Base-by-base conservation (phyloP, 164 flowering plant species). In the Platanus orientalis region DNA sequence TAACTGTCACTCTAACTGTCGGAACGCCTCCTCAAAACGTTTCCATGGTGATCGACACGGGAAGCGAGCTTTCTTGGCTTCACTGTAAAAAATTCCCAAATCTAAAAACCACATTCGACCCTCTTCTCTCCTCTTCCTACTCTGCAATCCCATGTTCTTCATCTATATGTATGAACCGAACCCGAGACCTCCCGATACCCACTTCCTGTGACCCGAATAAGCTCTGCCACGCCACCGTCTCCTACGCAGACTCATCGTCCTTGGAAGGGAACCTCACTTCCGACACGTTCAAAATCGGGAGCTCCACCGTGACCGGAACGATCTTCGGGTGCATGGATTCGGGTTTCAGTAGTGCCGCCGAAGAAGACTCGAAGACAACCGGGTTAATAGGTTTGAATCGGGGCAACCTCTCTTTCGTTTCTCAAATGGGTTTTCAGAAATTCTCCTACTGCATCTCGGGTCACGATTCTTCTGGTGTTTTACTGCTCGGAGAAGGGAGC, bases 11-110 rank as follows among this genome's bases (percentile, higher is more conserved):
- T 0, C 75, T 91, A 49, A 42, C 84, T 5, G 85, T 85, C 1
- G 97, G 97, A 3, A 72, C 92, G 7, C 97, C 97, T 0, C 89
- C 97, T 0, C 94, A 85, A 56, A 66, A 61, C 26, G 85, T 87
- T 7, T 70, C 92, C 52, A 78, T 91, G 90, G 94, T 91, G 1
- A 69, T 91, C 27, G 97, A 91, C 76, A 91, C 97, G 0, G 97
- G 97, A 21, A 91, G 97, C 62, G 94, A 89, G 67, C 92, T 91
- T 56, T 80, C 94, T 0, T 91, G 90, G 90, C 77, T 91, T 16
- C 87, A 76, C 65, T 85, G 96, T 64, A 81, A 75, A 2, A 79
- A 78, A 62, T 27, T 69, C 49, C 75, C 73, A 12, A 54, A 26
- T 45, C 23, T 67, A 0, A 57, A 76, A 2, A 54, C 74, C 44